Evolutionary conservation across 768 basidiomycete genomes (phyloP).

Genomic region (Gloeostereum incarnatum): DNA sequence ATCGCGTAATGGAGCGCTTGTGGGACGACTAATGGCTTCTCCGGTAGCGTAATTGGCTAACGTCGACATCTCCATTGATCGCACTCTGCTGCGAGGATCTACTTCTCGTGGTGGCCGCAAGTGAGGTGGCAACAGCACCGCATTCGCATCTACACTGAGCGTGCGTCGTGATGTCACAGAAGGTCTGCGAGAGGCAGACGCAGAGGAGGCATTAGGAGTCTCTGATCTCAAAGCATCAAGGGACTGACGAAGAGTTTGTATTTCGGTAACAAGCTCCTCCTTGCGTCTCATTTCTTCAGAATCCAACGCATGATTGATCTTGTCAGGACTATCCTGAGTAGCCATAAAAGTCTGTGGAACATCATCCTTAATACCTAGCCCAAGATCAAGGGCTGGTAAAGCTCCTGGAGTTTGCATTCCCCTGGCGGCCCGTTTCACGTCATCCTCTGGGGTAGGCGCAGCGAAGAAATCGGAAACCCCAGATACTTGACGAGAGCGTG

Average conservation of each 20-base stretch:
- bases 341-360: conserved; percentile 66
- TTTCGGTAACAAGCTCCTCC: conserved; percentile 66
- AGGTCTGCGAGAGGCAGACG: conserved; percentile 51
- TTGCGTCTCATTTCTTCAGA: conserved; percentile 56
- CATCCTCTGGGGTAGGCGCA: conserved; percentile 53
- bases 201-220: conserved; percentile 55
- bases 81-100: conserved; percentile 61
- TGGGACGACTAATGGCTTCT: conserved; percentile 56
- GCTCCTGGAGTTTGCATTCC: conserved; percentile 42
- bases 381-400: conserved; percentile 68
- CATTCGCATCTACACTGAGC: conserved; percentile 56
- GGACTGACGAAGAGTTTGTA: conserved; percentile 69
- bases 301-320: conserved; percentile 29
- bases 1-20: conserved; percentile 63
- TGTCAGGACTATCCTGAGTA: conserved; percentile 28
- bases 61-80: conserved; percentile 62
- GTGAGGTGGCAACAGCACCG: conserved; percentile 40
- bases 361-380: conserved; percentile 62
- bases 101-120: conserved; percentile 60
- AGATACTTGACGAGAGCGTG: conserved; percentile 52
- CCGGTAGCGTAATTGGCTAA: conserved; percentile 34
- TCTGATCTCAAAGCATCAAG: conserved; percentile 71
- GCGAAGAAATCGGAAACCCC: conserved; percentile 69
- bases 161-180: conserved; percentile 63
- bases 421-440: conserved; percentile 40